Percentiles rank a stretch among this genome's conserved stretches.
These are phyloP conservation scores for Hydnomerulius pinastri DNA, from an alignment of 768 basidiomycete species.

Conservation along the genomic window DNA sequence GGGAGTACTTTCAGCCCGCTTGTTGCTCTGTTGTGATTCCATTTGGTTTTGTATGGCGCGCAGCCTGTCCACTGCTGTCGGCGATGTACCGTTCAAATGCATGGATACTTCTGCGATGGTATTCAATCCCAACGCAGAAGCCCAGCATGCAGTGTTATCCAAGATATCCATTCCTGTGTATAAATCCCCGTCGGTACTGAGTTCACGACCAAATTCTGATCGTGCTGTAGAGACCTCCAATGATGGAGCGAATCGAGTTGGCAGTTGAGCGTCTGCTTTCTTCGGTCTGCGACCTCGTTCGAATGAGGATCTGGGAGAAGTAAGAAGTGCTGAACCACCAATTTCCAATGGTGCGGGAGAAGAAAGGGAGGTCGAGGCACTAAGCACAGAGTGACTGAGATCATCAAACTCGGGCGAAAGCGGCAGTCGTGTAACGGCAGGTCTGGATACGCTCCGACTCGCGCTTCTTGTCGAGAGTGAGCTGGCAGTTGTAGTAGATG, in stretches of 20 bases:
- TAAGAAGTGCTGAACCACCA: conserved; percentile 18
- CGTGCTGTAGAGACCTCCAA: conserved; percentile 23
- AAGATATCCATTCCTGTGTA: conserved; percentile 22
- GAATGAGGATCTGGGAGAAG: conserved; percentile 22
- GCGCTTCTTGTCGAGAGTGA: conserved; percentile 40
- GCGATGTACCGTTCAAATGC: conserved; percentile 13
- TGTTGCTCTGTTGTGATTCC: conserved; percentile 3
- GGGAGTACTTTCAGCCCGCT: conserved; percentile 33
- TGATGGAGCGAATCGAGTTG: conserved; percentile 23
- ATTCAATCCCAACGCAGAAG: conserved; percentile 22
- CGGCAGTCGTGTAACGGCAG: conserved; percentile 26
- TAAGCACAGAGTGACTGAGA: conserved; percentile 22
- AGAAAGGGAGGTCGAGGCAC: conserved; percentile 13
- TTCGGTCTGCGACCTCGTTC: conserved; percentile 31
- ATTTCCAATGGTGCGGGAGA: conserved; percentile 30
- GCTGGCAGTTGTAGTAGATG: conserved; percentile 42
- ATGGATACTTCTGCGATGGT: conserved; percentile 24
- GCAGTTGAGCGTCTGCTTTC: conserved; percentile 14
- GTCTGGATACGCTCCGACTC: conserved; percentile 45
- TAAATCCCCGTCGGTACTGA: conserved; percentile 19
- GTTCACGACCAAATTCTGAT: conserved; percentile 25
- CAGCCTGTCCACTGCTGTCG: conserved; percentile 20
- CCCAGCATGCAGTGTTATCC: conserved; percentile 31
- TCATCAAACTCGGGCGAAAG: conserved; percentile 29
- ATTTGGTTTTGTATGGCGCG: conserved; percentile 19